These are phyloP conservation scores for Backusella parvicylindrica DNA, from an alignment of 192 early-diverging fungal genomes.

Conservation along the genomic window DNA sequence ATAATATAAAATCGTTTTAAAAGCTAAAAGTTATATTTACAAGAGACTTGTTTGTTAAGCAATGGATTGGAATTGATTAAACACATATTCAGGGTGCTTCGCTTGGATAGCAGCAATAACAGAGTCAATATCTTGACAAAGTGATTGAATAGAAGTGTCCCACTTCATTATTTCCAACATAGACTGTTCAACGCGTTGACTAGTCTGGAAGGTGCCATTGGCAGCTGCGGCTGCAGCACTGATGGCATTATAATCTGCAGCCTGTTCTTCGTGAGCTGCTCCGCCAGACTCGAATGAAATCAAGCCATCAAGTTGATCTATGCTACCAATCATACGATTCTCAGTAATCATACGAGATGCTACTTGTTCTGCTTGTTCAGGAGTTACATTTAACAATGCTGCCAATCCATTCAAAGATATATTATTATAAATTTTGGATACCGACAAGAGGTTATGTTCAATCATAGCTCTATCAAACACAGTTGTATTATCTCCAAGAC, in stretches of 20 bases:
- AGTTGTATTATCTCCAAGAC: slow-evolving; percentile 69
- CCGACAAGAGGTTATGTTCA: slow-evolving; percentile 90
- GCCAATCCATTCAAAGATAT: slow-evolving; percentile 89
- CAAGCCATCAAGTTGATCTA: slow-evolving; percentile 88
- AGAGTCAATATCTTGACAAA: slow-evolving; percentile 59
- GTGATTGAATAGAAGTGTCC: slow-evolving; percentile 54
- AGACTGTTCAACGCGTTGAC: slow-evolving; percentile 21
- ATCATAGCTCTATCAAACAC: slow-evolving; percentile 90
- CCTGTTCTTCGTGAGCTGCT: slow-evolving; percentile 20
- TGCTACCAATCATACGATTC: slow-evolving; percentile 79
- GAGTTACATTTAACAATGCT: slow-evolving; percentile 65
- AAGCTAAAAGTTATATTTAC: not conserved
- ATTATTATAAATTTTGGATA: slow-evolving; percentile 89
- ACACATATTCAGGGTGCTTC: slow-evolving; percentile 44
- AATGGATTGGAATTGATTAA: slow-evolving; percentile 6
- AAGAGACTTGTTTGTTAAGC: not conserved
- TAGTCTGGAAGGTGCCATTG: slow-evolving; percentile 25
- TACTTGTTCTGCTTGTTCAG: slow-evolving; percentile 81
- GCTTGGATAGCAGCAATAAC: slow-evolving; percentile 46
- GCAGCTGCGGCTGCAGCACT: slow-evolving; percentile 27
- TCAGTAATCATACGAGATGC: slow-evolving; percentile 91
- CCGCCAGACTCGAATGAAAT: slow-evolving; percentile 76
- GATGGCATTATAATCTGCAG: slow-evolving; percentile 19
- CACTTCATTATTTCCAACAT: slow-evolving; percentile 48
- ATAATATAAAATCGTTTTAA: not conserved